Base-by-base conservation (phyloP, 2,329 filamentous ascomycete genomes). In the Neoarthrinium moseri region DNA sequence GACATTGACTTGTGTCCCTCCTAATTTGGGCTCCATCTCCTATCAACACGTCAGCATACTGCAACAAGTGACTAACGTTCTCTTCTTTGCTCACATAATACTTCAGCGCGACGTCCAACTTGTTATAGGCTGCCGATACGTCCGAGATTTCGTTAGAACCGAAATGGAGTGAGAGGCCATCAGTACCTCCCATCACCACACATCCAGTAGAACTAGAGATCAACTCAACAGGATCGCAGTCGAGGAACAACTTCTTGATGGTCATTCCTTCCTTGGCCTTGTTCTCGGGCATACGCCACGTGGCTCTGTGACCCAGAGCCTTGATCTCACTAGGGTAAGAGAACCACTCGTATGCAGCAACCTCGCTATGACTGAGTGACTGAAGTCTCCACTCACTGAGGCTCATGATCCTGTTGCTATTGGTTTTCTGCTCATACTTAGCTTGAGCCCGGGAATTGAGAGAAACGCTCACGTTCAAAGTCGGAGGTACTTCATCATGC, bases 311-410 rank as follows among this genome's bases (percentile, higher is more conserved):
- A 8, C 15, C 20, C 30, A 45, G 22, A 4, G 18, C n/a, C 24
- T 36, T 29, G 18, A 50, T 43, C 23, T 38, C 27, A 15, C 11
- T 29, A 12, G 48, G 48, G 30, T 43, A 51, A 6, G 41, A 35
- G 18, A 39, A 46, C 12, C 36, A 26, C 15, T 48, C 40, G 22
- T 43, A 51, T 6, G 20, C 30, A 18, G 35, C 27, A 7, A 32
- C 5, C 10, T 47, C 48, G 15, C 21, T 22, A 17, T 37, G 21
- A n/a, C 13, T 13, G n/a, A 29, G 3, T 5, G n/a, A 17, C 6
- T 10, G n/a, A 3, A 23, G 10, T 30, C 47, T 24, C 39, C 43
- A 46, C 13, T 46, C 39, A 10, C 33, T 20, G 18, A 43, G 26
- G 26, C 46, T 26, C 20, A 32, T 12, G 11, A 50, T 42, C 20